These are phyloP conservation scores for Hortiboletus campestris DNA, from an alignment of 768 basidiomycete genomes.

Conservation along the genomic window DNA sequence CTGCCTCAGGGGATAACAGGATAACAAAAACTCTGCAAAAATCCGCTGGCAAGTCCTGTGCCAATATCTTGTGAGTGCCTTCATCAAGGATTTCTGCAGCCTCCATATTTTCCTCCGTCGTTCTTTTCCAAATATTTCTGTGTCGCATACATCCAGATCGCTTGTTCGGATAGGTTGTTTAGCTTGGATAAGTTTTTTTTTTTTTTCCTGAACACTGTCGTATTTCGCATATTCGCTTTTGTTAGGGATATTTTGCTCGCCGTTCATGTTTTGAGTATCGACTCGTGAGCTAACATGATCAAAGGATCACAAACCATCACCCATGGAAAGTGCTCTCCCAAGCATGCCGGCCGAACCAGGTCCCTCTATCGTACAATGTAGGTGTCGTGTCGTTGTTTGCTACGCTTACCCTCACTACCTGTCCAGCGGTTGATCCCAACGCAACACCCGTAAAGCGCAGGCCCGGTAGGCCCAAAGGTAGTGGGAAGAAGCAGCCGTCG, in stretches of 20 bases:
- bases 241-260: conserved; percentile 29
- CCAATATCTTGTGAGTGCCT: conserved; percentile 27
- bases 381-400: not conserved
- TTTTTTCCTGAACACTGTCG: conserved; percentile 19
- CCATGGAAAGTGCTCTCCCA: conserved; percentile 28
- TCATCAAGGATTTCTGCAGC: conserved; percentile 9
- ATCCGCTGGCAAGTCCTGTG: conserved; percentile 12
- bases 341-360: conserved; percentile 28
- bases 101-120: not conserved
- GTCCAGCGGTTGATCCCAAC: conserved; percentile 26
- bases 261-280: conserved; percentile 21
- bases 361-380: conserved; percentile 28
- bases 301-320: conserved; percentile 13
- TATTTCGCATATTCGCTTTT: conserved; percentile 37
- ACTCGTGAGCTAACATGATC: conserved; percentile 25
- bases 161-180: conserved; percentile 29
- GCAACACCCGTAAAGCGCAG: conserved; percentile 54
- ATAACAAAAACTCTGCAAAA: conserved; percentile 33
- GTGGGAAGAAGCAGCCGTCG: conserved; percentile 62
- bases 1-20: conserved; percentile 34
- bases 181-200: conserved; percentile 36
- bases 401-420: conserved; percentile 5
- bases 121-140: conserved; percentile 20
- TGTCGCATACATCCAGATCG: conserved; percentile 16
- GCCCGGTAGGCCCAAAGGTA: conserved; percentile 77